A percentile compares a stretch with the other conserved stretches of the same genome.
Evolutionary conservation across 2,329 filamentous ascomycete genomes (phyloP).

Genomic region (Metarhizium rileyi): DNA sequence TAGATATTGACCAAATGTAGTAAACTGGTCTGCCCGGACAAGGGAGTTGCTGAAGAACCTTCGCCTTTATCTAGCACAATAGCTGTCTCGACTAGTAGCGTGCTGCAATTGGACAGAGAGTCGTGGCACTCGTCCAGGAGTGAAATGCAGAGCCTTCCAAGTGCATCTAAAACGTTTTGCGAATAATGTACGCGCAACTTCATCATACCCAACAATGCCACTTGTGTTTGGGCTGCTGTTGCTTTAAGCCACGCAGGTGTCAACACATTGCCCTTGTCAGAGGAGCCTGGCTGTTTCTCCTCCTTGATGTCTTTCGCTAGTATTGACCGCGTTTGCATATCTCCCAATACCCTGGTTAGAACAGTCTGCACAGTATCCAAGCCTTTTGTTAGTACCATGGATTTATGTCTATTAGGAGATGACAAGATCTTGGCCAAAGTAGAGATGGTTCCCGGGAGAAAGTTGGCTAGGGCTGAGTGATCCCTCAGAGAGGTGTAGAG

Average conservation of each 20-base stretch:
- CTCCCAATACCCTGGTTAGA: constrained; percentile 45
- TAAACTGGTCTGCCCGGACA: constrained; percentile 39
- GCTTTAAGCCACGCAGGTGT: constrained; percentile 63
- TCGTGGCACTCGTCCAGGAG: constrained; percentile 70
- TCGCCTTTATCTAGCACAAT: constrained; percentile 55
- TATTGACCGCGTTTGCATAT: constrained; percentile 43
- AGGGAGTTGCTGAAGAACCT: constrained; percentile 14
- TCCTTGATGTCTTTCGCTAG: constrained; percentile 23
- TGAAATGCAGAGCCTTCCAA: constrained; percentile 62
- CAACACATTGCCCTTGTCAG: constrained; percentile 27
- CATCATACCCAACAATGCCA: constrained; percentile 69
- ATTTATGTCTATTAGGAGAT: constrained; percentile 49
- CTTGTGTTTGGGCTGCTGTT: constrained; percentile 70
- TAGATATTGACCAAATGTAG: constrained; percentile 54
- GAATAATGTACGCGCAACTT: constrained; percentile 65
- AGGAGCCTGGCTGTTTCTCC: constrained; percentile 12
- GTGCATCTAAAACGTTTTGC: constrained; percentile 54
- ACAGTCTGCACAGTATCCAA: constrained; percentile 48
- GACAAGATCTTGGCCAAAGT: constrained; percentile 67
- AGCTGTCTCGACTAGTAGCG: constrained; percentile 72
- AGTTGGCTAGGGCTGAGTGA: constrained; percentile 66
- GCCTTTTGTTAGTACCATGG: constrained; percentile 50
- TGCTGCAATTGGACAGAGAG: constrained; percentile 58
- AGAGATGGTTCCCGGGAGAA: constrained; percentile 82
- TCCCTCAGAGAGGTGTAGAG: constrained; percentile 59